phyloP scores from a whole-genome alignment of 2,329 filamentous ascomycete genomes.

The Geosmithia morbida region DNA sequence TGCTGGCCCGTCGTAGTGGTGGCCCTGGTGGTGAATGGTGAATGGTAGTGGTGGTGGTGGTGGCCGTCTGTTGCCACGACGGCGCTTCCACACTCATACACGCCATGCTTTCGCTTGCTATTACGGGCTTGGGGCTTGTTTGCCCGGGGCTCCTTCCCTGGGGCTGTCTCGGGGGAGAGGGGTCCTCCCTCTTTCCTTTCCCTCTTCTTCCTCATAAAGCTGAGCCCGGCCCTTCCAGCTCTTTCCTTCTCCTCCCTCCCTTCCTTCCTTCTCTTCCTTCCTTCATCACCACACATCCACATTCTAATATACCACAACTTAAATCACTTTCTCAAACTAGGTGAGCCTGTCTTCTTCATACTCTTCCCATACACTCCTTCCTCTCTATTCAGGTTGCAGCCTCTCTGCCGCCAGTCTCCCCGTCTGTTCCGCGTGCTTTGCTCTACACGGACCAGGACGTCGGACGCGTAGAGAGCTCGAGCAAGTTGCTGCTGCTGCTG shows the following conservation, averaged over 20 bases:
- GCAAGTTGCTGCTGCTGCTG: neutral
- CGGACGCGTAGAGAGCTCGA: neutral
- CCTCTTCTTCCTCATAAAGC: neutral
- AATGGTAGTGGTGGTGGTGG: too few species aligned
- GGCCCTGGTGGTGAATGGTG: too few species aligned
- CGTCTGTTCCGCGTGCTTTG: neutral
- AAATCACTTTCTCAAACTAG: neutral
- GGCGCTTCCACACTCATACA: neutral
- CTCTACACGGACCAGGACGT: neutral
- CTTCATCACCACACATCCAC: slow-evolving; percentile 1
- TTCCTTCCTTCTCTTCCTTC: slow-evolving; percentile 2
- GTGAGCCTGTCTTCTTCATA: neutral
- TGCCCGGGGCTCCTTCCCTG: neutral
- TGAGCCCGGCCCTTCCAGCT: slow-evolving; percentile 1
- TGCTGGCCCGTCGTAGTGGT: too few species aligned
- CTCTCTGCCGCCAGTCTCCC: neutral
- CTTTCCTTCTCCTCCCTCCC: neutral
- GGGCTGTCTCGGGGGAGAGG: too few species aligned
- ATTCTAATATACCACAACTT: neutral
- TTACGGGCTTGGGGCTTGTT: too few species aligned
- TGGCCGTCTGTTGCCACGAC: neutral
- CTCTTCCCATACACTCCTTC: neutral
- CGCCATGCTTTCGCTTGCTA: too few species aligned
- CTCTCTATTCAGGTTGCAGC: neutral
- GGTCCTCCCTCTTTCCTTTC: neutral